Base-by-base conservation (phyloP, 495 filamentous ascomycete species). In the Thermothielavioides terrestris region DNA sequence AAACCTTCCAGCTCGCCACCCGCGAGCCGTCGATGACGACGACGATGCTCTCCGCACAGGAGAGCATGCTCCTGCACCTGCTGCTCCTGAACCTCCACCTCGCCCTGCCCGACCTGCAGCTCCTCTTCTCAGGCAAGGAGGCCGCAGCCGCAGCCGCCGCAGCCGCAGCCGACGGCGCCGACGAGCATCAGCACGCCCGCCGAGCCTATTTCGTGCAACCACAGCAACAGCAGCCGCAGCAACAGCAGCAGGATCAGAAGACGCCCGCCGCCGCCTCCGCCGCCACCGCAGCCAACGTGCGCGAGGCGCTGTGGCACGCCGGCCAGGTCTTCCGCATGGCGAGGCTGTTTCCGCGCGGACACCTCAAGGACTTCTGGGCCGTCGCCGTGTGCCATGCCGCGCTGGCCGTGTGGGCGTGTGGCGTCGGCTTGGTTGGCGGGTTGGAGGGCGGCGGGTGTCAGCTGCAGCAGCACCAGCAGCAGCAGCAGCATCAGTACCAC, bases 61-160 rank as follows among this genome's bases (percentile, higher is more conserved):
- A 75, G 20, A 62, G 63, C 2, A 59, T 83, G 5, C 55, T 82
- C 2, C 60, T 78, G 4, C 74, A 84, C 49, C 65, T 81, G 0
- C 62, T 82, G 1, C 65, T 77, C 7, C 77, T 84, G 72, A 71
- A 79, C 52, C 63, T 84, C 1, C 68, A 83, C 59, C 73, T 81
- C 51, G 78, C 78, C 0, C 68, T 83, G 0, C 81, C 83, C 43
- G 80, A 84, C 42, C 70, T 85, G 0, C 80, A 86, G 49, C 72
- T n/a, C n/a, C n/a, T 79, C 1, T 82, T 84, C 43, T 77, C 78
- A 0, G 80, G 80, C 0, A 78, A 80, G 30, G 77, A 82, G 44
- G 81, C 79, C 46, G 75, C n/a, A n/a, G n/a, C 75, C 1, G 58
- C 63, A 1, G 73, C 63, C 14, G 38, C 58, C 2, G 75, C n/a